Conservation (phyloP, 352 stramenopile genomes). For the Phytopythium vexans region DNA sequence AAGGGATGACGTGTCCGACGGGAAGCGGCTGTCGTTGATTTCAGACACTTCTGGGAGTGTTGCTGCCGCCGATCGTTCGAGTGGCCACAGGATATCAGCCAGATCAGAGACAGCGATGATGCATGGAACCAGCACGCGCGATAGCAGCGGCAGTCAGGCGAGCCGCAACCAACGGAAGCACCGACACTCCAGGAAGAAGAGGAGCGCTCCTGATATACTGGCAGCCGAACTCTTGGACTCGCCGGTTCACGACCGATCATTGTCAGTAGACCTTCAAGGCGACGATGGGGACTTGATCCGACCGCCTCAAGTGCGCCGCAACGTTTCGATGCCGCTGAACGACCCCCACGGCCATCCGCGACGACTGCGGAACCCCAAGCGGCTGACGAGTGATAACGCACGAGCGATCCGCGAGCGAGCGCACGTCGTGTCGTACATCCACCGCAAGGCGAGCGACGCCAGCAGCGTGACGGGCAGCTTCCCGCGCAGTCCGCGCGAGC, state of each 20-base stretch:
- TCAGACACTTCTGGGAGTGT: no score
- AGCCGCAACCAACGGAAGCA: not conserved
- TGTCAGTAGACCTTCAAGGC: slow-evolving; percentile 29
- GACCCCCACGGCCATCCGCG: slow-evolving; percentile 17
- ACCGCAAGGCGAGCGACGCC: slow-evolving; percentile 79
- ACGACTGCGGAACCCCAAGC: slow-evolving; percentile 18
- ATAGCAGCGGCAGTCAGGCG: no score
- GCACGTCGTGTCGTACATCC: slow-evolving; percentile 85
- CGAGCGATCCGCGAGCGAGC: slow-evolving; percentile 77
- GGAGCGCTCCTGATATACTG: not conserved
- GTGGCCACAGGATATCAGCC: no score
- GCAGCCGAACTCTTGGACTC: slow-evolving; percentile 27
- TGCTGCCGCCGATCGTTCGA: no score
- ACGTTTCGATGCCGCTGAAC: slow-evolving; percentile 28
- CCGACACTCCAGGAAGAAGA: not conserved
- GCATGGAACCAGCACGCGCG: no score
- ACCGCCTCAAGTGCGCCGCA: slow-evolving; percentile 32
- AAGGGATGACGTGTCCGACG: not conserved
- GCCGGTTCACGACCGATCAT: slow-evolving; percentile 27
- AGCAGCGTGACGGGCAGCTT: slow-evolving; percentile 70
- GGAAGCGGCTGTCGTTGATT: no score
- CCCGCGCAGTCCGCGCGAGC: slow-evolving; percentile 47
- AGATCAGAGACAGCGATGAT: no score
- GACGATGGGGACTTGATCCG: slow-evolving; percentile 3
- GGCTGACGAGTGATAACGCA: slow-evolving; percentile 37